phyloP scores from a whole-genome alignment of 257 asterid genomes.

The Buddleja alternifolia region DNA sequence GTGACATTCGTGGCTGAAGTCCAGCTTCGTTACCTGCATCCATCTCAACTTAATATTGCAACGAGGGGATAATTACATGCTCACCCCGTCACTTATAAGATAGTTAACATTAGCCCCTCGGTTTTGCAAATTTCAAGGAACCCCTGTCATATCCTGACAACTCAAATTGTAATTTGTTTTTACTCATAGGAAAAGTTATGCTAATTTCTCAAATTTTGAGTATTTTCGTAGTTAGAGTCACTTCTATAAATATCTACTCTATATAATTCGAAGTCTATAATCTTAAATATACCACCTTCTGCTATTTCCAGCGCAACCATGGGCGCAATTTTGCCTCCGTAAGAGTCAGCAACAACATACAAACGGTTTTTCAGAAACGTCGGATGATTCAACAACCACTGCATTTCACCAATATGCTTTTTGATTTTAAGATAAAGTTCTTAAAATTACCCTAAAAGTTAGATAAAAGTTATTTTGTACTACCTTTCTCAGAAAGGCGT shows the following conservation, averaged over 20 bases:
- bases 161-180: too few relatives aligned
- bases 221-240: too few relatives aligned
- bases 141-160: too few relatives aligned
- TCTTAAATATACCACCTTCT: conserved; percentile 32
- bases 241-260: background rate
- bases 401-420: conserved; percentile 26
- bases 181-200: too few relatives aligned
- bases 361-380: conserved; percentile 41
- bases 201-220: too few relatives aligned
- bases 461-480: background rate
- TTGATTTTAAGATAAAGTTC: too few relatives aligned
- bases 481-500: conserved; percentile 32
- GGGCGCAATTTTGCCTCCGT: conserved; percentile 52
- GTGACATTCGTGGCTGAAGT: conserved; percentile 38
- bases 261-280: background rate
- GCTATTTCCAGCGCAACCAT: conserved; percentile 45
- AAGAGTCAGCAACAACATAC: conserved; percentile 58
- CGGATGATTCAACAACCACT: conserved; percentile 64
- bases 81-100: too few relatives aligned
- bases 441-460: too few relatives aligned
- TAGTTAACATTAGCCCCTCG: too few relatives aligned
- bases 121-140: too few relatives aligned
- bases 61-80: background rate
- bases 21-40: conserved; percentile 55
- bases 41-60: too few relatives aligned